Conservation (phyloP, 306 rosid species). For the Prunus kanzakura region DNA sequence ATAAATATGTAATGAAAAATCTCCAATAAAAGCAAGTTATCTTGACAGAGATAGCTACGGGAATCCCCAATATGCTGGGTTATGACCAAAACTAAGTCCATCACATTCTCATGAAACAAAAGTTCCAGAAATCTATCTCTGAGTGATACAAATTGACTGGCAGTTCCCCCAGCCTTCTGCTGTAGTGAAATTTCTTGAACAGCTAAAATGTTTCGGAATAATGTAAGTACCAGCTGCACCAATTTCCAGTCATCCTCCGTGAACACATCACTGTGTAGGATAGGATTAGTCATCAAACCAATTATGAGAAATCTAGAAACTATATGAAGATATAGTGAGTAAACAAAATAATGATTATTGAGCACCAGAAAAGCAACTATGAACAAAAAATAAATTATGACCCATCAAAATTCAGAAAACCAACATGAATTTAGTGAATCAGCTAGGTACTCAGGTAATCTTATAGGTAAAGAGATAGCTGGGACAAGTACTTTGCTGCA, state of each 20-base stretch:
- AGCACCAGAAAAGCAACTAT: not conserved
- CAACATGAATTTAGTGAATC: not conserved
- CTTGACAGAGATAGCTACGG: constrained; percentile 64
- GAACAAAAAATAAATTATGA: not conserved
- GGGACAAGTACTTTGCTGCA: too few species aligned
- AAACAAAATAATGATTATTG: too few species aligned
- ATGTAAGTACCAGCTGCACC: constrained; percentile 80
- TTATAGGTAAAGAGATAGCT: too few species aligned
- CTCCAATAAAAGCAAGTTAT: constrained; percentile 87
- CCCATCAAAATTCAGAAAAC: too few species aligned
- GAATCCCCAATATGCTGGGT: constrained; percentile 67
- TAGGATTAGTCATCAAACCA: constrained; percentile 5
- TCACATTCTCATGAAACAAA: constrained; percentile 79
- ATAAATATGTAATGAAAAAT: constrained; percentile 67
- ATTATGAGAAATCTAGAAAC: not conserved
- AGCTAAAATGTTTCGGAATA: constrained; percentile 78
- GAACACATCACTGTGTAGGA: constrained; percentile 57
- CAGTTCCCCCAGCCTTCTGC: constrained; percentile 70
- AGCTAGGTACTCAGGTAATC: not conserved
- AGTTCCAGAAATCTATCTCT: constrained; percentile 82
- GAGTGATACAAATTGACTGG: constrained; percentile 55
- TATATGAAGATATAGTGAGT: too few species aligned
- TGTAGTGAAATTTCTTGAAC: constrained; percentile 79
- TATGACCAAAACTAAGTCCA: constrained; percentile 76
- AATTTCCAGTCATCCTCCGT: constrained; percentile 96